These are phyloP conservation scores for Coemansia sp. DNA, from an alignment of 192 early-diverging fungal genomes.

Conservation along the genomic window DNA sequence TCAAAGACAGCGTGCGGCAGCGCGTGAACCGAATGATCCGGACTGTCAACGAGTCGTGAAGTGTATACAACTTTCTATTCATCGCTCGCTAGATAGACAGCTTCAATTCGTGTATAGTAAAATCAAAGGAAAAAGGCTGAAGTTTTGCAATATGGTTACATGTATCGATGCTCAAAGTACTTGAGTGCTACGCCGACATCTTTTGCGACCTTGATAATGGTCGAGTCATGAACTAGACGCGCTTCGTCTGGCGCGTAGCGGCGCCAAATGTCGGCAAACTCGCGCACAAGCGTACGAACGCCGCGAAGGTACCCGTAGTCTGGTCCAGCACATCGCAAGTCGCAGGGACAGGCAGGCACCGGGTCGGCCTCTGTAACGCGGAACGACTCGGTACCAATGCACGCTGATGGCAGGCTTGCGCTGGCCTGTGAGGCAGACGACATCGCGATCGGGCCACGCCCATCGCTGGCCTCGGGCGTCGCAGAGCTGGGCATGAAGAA, in stretches of 20 bases:
- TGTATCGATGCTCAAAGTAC: slow-evolving; percentile 28
- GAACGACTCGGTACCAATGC: slow-evolving; percentile 5
- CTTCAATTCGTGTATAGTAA: too few relatives aligned
- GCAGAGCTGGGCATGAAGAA: slow-evolving; percentile 11
- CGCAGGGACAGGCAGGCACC: slow-evolving; percentile 34
- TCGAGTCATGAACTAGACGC: slow-evolving; percentile 28
- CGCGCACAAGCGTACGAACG: slow-evolving; percentile 54
- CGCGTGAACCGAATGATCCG: slow-evolving; percentile 47
- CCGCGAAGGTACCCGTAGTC: slow-evolving; percentile 59
- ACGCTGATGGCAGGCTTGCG: neutral
- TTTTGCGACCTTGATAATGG: slow-evolving; percentile 25
- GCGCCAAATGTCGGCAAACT: slow-evolving; percentile 59
- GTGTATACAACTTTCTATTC: too few relatives aligned
- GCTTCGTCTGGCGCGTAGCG: slow-evolving; percentile 52
- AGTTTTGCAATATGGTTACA: neutral
- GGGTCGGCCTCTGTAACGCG: slow-evolving; percentile 35
- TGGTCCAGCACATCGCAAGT: slow-evolving; percentile 46
- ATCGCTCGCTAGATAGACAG: too few relatives aligned
- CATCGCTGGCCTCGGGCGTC: neutral
- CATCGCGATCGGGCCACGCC: neutral
- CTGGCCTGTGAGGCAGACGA: too few relatives aligned
- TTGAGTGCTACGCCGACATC: slow-evolving; percentile 46
- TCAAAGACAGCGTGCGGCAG: slow-evolving; percentile 55
- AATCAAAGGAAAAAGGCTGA: neutral
- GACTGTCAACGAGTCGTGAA: slow-evolving; percentile 49